Base-by-base conservation (phyloP, 352 stramenopile genomes). In the Globisporangium lucens region DNA sequence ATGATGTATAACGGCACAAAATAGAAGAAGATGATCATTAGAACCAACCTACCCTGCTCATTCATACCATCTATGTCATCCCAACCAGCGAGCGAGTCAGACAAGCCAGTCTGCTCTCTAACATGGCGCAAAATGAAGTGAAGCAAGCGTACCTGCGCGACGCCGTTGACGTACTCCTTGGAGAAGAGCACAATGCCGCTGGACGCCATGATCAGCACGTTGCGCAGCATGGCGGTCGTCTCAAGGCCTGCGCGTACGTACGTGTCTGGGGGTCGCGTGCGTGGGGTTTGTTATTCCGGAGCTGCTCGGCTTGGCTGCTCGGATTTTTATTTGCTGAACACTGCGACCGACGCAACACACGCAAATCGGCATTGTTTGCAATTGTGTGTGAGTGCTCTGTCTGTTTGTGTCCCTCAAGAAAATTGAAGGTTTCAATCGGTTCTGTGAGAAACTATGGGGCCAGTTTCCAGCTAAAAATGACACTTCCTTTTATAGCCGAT, bases 111-210 rank as follows among this genome's bases (percentile, higher is more conserved):
- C 17, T 15, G 30, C 27, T 13, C 27, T 22, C 17, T 51, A n/a
- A 8, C 43, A 24, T 22, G 17, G 30, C 24, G 10, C 52, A 13
- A 30, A 58, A 24, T 58, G 27, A 24, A 41, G 10, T 33, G 53
- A 10, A 29, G 27, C 17, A 53, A 53, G 30, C 17, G 4, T 78
- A 94, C 85, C 83, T 96, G 87, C 2, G 85, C 82, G 27, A 97
- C 78, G 29, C 86, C 77, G 65, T 97, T 96, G 43, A 83, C 85
- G 72, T 96, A 97, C 68, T 97, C 90, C 66, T 97, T 96, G 57
- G 86, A 97, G 78, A 98, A 98, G 63, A 98, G 86, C 65, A 97
- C 87, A 75, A 97, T 93, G 70, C 92, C 92, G 74, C 90, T 98
- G 46, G 85, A 90, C 36, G 89, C 81, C 86, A 98, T 97, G 68